phyloP scores from a whole-genome alignment of 805 yeast genomes.

The Suhomyces prunicola region DNA sequence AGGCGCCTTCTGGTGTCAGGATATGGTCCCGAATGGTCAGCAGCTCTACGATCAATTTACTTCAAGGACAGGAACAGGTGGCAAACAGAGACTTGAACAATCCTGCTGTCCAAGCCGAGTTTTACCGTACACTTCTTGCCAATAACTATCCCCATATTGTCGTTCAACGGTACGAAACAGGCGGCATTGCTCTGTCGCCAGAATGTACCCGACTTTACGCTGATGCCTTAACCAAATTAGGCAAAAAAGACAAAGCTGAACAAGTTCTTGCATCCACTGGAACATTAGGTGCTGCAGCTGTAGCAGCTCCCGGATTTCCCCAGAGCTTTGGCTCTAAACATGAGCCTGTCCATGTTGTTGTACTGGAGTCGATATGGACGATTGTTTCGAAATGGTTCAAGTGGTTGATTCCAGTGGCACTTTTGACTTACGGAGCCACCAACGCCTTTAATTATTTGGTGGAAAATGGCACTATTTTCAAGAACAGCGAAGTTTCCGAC shows the following conservation, averaged over 20 bases:
- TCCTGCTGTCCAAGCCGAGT: conserved; percentile 74
- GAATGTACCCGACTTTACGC: conserved; percentile 78
- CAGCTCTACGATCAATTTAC: conserved; percentile 24
- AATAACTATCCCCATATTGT: conserved; percentile 94
- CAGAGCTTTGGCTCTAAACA: conserved; percentile 57
- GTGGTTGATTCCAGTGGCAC: conserved; percentile 80
- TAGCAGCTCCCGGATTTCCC: conserved; percentile 14
- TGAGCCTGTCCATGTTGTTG: conserved; percentile 92
- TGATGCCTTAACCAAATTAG: conserved; percentile 76
- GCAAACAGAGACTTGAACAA: conserved; percentile 76
- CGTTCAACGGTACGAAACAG: conserved; percentile 89
- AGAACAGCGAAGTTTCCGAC: conserved; percentile 67
- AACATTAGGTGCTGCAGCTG: neutral
- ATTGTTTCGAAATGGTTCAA: conserved; percentile 82
- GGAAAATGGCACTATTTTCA: conserved; percentile 80
- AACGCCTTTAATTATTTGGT: conserved; percentile 73
- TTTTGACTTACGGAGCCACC: conserved; percentile 77
- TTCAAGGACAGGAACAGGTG: conserved; percentile 62
- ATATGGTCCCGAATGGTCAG: conserved; percentile 16
- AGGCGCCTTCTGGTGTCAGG: neutral
- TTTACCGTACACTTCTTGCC: conserved; percentile 69
- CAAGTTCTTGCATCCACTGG: conserved; percentile 38
- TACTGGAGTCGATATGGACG: conserved; percentile 79
- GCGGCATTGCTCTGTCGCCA: conserved; percentile 81
- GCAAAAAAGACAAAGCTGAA: conserved; percentile 76